These are phyloP conservation scores for Kwoniella sp. DNA, from an alignment of 768 basidiomycete species.

Conservation along the genomic window DNA sequence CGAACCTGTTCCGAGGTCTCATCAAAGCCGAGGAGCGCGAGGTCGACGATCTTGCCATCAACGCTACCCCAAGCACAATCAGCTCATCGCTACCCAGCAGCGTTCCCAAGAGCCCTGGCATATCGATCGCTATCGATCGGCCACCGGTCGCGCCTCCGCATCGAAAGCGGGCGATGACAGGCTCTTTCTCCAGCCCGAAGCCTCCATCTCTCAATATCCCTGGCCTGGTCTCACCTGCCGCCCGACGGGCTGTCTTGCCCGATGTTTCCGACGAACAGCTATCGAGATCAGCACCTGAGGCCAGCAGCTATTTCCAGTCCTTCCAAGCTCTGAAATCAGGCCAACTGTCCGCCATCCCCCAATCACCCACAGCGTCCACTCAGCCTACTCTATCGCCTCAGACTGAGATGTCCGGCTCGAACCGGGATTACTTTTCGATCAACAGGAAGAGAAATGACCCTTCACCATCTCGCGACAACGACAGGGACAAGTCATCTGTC, in stretches of 20 bases:
- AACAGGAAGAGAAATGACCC: slow-evolving; percentile 23
- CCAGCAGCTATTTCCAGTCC: slow-evolving; percentile 28
- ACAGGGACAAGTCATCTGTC: slow-evolving; percentile 9
- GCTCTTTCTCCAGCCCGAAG: slow-evolving; percentile 32
- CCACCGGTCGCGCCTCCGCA: slow-evolving; percentile 35
- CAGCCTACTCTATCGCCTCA: slow-evolving; percentile 26
- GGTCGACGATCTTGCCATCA: slow-evolving; percentile 20
- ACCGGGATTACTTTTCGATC: slow-evolving; percentile 54
- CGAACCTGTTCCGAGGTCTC: slow-evolving; percentile 74
- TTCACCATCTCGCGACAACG: slow-evolving; percentile 23
- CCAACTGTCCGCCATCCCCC: slow-evolving; percentile 58
- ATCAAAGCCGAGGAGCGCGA: slow-evolving; percentile 53
- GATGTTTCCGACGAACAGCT: slow-evolving; percentile 34
- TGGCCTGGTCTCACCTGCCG: slow-evolving; percentile 67
- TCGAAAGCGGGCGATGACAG: slow-evolving; percentile 48
- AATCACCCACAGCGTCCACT: slow-evolving; percentile 56
- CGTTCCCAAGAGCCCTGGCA: slow-evolving; percentile 35
- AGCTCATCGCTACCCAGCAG: slow-evolving; percentile 24
- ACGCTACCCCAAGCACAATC: slow-evolving; percentile 21
- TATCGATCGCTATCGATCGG: slow-evolving; percentile 50
- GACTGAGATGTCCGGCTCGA: slow-evolving; percentile 19
- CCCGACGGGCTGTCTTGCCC: slow-evolving; percentile 59
- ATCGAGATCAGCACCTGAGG: slow-evolving; percentile 43
- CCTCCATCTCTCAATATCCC: slow-evolving; percentile 55
- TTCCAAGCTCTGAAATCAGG: slow-evolving; percentile 36